Evolutionary conservation across 2,329 filamentous ascomycete genomes (phyloP), one percentile per base, ranked within the genome.

Genomic region (Bipolaris bicolor): DNA sequence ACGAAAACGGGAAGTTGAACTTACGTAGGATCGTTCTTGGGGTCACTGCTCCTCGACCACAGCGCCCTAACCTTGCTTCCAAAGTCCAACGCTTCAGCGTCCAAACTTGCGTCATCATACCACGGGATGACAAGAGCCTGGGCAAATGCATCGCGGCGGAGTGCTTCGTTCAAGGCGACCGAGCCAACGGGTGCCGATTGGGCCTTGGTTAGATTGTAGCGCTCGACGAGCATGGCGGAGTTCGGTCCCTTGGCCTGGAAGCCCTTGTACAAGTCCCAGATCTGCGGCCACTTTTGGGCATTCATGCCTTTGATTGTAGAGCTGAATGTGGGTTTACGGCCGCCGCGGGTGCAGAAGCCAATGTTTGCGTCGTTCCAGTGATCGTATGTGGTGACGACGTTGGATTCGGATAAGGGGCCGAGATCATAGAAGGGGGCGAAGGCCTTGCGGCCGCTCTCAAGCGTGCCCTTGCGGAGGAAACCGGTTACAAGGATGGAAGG

Each of bases 361-460:
- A 77, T 74, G 43, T 70, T 74, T 5, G 65, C 77, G 3, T 68
- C 66, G 62, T 81, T 81, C 78, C 78, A 79, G 18, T 61, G 40
- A 16, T 69, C 67, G 64, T 80, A 80, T 0, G 71, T 68, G 1
- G 69, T 64, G 13, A 78, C 65, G 4, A 58, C 49, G 26, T 61
- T 70, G 18, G 47, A 54, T 18, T 71, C 53, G 3, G 48, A 57
- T 1, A 58, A 22, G 29, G 51, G 77, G 0, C 72, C 76, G 6
- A 80, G 56, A 10, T 65, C 67, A 46, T 75, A 72, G 10, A 81
- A 59, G 0, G 75, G 57, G 0, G 70, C 72, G 51, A 79, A 81
- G 1, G 75, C 75, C 47, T 52, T 49, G 55, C 65, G 43, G 61
- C 76, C 55, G 61, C 59, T 55, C 33, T 67, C 69, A 3, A 75